A percentile compares a stretch with the other conserved stretches of the same genome.
Evolutionary conservation across 441 rosid species (phyloP).

Genomic region (Pelargonium australe): DNA sequence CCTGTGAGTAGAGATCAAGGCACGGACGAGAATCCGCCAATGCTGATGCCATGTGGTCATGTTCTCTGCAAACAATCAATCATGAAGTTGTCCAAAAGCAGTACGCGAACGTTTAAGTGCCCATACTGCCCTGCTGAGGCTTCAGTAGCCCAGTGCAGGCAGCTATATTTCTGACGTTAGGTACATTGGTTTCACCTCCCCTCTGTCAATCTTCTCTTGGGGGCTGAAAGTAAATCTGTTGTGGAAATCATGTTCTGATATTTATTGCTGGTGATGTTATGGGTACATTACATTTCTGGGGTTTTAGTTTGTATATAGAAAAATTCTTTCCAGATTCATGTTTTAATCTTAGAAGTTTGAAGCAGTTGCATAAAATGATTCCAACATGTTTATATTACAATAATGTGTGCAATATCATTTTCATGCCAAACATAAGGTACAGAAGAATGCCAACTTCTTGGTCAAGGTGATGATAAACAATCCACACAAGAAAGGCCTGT

Average conservation of each 20-base stretch:
- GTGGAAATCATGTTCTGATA: neutral
- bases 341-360: no score
- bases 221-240: neutral
- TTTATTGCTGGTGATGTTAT: no score
- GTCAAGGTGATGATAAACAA: no score
- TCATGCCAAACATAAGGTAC: no score
- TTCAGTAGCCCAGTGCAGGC: slow-evolving; percentile 33
- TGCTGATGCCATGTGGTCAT: slow-evolving; percentile 54
- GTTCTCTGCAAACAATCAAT: slow-evolving; percentile 54
- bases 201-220: neutral
- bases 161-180: slow-evolving; percentile 33
- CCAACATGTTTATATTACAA: no score
- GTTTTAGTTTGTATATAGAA: neutral
- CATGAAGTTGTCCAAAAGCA: slow-evolving; percentile 43
- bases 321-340: no score
- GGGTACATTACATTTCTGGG: neutral
- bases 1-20: slow-evolving; percentile 59
- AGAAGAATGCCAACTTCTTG: no score
- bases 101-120: slow-evolving; percentile 46
- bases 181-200: neutral
- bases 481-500: no score
- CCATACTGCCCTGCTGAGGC: slow-evolving; percentile 46
- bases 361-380: no score
- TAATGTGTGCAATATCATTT: no score
- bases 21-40: slow-evolving; percentile 51